Evolutionary conservation across 2,329 filamentous ascomycete species (phyloP), one percentile per base, ranked within the genome.

Genomic region (Fusarium nisikadoi): DNA sequence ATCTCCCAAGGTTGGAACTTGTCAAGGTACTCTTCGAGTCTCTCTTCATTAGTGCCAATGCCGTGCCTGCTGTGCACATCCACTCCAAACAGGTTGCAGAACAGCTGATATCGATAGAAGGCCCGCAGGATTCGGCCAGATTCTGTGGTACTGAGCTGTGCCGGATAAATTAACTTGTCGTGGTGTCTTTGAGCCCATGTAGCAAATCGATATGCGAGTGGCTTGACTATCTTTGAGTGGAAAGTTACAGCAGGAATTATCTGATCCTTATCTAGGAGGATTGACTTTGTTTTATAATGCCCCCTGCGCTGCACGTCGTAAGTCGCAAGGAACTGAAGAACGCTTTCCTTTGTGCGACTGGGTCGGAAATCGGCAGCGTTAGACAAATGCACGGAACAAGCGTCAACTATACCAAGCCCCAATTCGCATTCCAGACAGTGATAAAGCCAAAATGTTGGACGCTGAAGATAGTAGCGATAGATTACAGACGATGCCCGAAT

Each of bases 81-180:
- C 20, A 23, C 29, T 7, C 60, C 52, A 29, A 62, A 57, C 9
- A 70, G 39, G 23, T 65, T 64, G 55, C 68, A 65, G 36, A 41
- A 52, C 17, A 71, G n/a, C 8, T 73, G 56, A 39, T 68, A 73
- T 19, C 59, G 68, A 38, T 71, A 70, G 8, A 71, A 25, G 14
- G 27, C 68, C 27, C 68, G 54, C 20, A 46, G 17, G 17, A 70
- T 45, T 12, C 65, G 56, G 10, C 16, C 8, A 19, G 49, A 23
- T 43, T 73, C 68, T 5, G 36, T 67, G 23, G 20, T 31, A 42
- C 61, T 69, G 23, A 56, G 23, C 10, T 63, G 47, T 10, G 52
- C 35, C 20, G 27, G 31, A 13, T 43, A 41, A 19, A 23, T 49
- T 20, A 68, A 49, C 4, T 9, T 16, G 23, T 33, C 7, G 12